Conservation (phyloP, 176 grass and related monocot species). For the Triticum urartu region DNA sequence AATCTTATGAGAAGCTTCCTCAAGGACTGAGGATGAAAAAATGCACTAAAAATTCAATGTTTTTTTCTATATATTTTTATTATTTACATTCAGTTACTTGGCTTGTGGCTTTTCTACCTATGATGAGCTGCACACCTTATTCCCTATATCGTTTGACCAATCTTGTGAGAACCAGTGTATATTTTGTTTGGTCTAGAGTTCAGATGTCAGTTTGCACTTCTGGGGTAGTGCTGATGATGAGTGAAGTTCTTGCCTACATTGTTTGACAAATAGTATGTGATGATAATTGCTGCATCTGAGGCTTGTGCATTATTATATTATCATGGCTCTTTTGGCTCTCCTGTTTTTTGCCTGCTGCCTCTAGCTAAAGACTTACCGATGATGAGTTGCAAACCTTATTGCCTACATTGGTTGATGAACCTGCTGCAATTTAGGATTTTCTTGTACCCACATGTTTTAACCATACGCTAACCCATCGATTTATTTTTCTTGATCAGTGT, state of each 20-base stretch:
- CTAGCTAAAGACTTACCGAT: neutral
- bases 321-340: neutral
- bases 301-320: neutral
- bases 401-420: constrained; percentile 18
- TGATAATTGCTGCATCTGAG: neutral
- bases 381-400: constrained; percentile 32
- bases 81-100: neutral
- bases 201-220: neutral
- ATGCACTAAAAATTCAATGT: too few species aligned
- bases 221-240: neutral
- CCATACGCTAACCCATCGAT: neutral
- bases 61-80: neutral
- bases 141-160: constrained; percentile 20
- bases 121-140: constrained; percentile 17
- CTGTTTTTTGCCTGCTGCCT: neutral
- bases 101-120: neutral
- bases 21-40: neutral
- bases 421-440: neutral
- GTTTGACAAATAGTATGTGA: constrained; percentile 19
- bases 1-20: neutral
- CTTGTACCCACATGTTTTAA: neutral
- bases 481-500: constrained; percentile 54
- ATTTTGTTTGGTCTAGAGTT: neutral
- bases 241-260: constrained; percentile 42
- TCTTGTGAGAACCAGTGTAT: neutral